These are phyloP conservation scores for Fraxinus floribunda DNA, from an alignment of 305 asterid species.

Conservation along the genomic window DNA sequence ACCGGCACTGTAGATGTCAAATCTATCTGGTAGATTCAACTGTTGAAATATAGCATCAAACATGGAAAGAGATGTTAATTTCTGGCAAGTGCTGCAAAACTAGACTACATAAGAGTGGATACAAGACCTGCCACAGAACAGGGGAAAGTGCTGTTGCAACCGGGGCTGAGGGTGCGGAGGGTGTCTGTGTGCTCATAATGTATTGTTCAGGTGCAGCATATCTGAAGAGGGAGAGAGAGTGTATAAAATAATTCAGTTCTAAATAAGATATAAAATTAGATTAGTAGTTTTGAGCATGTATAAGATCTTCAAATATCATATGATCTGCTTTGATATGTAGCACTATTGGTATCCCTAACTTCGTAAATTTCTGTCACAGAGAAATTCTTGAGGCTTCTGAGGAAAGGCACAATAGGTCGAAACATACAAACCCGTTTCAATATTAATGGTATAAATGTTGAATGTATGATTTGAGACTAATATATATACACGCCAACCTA, in stretches of 20 bases:
- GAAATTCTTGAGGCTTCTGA: not conserved
- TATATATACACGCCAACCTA: not conserved
- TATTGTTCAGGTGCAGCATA: conserved; percentile 97
- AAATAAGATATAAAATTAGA: not conserved
- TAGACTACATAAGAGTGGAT: not conserved
- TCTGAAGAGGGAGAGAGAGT: conserved; percentile 34
- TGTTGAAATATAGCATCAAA: conserved; percentile 33
- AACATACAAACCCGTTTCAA: not conserved
- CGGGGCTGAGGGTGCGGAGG: conserved; percentile 96
- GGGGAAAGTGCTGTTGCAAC: conserved; percentile 97
- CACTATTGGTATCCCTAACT: not conserved
- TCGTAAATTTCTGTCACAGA: not conserved
- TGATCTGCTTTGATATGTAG: not conserved
- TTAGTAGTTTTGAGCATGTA: not conserved
- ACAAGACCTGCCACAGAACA: conserved; percentile 86
- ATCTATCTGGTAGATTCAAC: conserved; percentile 90
- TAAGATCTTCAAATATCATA: not conserved
- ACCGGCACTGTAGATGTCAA: conserved; percentile 86
- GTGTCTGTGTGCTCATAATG: conserved; percentile 98
- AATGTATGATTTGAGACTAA: not conserved
- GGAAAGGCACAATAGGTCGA: not conserved
- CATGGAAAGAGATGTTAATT: conserved; percentile 16
- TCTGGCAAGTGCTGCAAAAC: not conserved
- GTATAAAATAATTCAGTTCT: not conserved
- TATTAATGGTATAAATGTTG: not conserved